Base-by-base conservation (phyloP, 257 asterid genomes). In the Orobanche coerulescens region DNA sequence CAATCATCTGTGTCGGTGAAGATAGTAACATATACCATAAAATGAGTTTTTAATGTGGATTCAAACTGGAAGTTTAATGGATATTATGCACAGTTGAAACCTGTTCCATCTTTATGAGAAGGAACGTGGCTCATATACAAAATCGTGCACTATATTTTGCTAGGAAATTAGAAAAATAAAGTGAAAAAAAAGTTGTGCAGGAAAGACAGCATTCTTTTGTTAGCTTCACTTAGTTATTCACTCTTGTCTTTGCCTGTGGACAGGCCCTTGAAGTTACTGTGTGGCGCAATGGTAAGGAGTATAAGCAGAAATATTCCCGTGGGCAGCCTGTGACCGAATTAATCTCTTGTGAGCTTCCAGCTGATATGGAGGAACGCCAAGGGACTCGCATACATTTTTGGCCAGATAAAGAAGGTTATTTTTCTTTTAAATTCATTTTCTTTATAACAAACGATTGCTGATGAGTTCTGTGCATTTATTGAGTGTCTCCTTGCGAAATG, bases 321-420 rank as follows among this genome's bases (percentile, higher is more conserved):
- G 98, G 98, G 67, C 89, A 67, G 84, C 95, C 98, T 66, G 66
- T 74, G 71, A 76, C 89, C 14, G 62, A 78, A 64, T 66, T 93
- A 74, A 46, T 73, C 37, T 73, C 82, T 57, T 79, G 70, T 28
- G 87, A 83, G 65, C 95, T 86, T 64, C 90, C 90, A 26, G 65
- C 76, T 73, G 87, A 79, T 74, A 31, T 31, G 67, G 81, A 68
- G 71, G 78, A 72, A 24, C 81, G 67, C 37, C 79, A 69, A 56
- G 98, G 98, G 76, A 93, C 97, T 58, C 67, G 78, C 37, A 82
- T 93, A 70, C 90, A 65, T 66, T 93, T 93, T 82, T 86, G 94
- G 94, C 98, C 98, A 1, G 98, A 93, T 76, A 87, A 69, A 76
- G 90, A 93, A 82, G 94, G 98, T 84, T 55, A n/a, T 67, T 64